These are phyloP conservation scores for Hysterangium stoloniferum DNA, from an alignment of 768 basidiomycete genomes.

Conservation along the genomic window DNA sequence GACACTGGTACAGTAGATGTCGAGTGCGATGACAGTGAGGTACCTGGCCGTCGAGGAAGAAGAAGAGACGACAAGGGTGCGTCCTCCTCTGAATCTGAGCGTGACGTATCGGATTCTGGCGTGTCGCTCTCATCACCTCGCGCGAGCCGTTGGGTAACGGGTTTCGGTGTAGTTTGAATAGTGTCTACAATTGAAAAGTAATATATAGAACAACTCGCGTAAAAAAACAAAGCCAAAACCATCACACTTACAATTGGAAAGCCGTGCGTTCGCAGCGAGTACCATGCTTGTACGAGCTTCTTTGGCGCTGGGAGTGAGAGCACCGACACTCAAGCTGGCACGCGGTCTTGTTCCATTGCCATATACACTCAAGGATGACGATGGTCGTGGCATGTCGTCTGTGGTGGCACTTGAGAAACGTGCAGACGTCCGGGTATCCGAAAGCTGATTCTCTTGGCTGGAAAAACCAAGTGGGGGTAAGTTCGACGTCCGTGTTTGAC, in stretches of 20 bases:
- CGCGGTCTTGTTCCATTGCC: constrained; percentile 27
- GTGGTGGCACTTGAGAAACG: neutral
- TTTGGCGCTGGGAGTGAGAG: constrained; percentile 42
- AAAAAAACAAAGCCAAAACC: constrained; percentile 11
- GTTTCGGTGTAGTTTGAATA: neutral
- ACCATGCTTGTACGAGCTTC: constrained; percentile 40
- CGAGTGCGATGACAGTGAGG: constrained; percentile 34
- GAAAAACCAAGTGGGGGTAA: neutral
- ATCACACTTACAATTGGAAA: constrained; percentile 5
- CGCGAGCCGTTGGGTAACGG: neutral
- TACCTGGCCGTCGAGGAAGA: constrained; percentile 59
- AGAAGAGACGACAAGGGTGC: constrained; percentile 59
- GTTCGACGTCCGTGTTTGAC: neutral
- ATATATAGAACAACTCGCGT: neutral
- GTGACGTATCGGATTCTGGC: constrained; percentile 21
- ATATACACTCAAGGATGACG: constrained; percentile 25
- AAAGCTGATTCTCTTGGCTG: neutral
- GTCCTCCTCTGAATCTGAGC: constrained; percentile 38
- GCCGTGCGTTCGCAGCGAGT: constrained; percentile 14
- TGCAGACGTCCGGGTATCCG: neutral
- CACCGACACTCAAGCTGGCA: constrained; percentile 53
- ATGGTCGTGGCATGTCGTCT: constrained; percentile 8
- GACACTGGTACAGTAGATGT: constrained; percentile 17
- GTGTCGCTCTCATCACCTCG: constrained; percentile 16
- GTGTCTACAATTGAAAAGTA: neutral